Evolutionary conservation across 2,329 filamentous ascomycete genomes (phyloP), one percentile per base, ranked within the genome.

Genomic region (Trichoderma atrobrunneum): DNA sequence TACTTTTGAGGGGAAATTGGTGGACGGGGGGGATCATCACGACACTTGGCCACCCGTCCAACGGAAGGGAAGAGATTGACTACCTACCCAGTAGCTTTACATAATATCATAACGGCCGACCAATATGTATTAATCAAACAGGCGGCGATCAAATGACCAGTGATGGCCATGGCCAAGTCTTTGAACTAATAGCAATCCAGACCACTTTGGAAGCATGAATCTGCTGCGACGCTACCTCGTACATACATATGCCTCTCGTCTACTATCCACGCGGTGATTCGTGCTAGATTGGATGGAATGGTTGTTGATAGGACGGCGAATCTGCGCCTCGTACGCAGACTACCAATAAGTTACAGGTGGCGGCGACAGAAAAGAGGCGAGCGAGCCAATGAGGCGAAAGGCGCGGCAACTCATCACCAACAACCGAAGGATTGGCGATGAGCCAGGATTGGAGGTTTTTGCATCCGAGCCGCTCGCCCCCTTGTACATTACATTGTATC

Each of bases 191-290:
- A 16, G 32, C 28, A 48, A 26, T 68, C 34, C 36, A 60, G 54
- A 60, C 65, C 54, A 26, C 18, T 59, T 59, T 51, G 66, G 30
- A 54, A 61, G 66, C 66, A 69, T 69, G 62, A 61, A 68, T 21
- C n/a, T 43, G 39, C 54, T 60, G 54, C 66, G 14, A 51, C 36
- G n/a, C 56, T 69, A 43, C 30, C 57, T 21, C 28, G 30, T 60
- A 32, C 57, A 60, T 60, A 60, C 32, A 56, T 67, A 51, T 59
- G 64, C 64, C 51, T 67, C 7, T n/a, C 36, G 32, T 67, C 21
- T 28, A 56, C 63, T 36, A 56, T 66, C 16, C 3, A 59, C 21
- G 24, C 24, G 39, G 51, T 67, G 64, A 59, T 59, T 67, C 64
- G 64, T 57, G n/a, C 24, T 43, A 30, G 34, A 67, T 59, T 28